phyloP scores from a whole-genome alignment of 805 yeast genomes.

The Blastobotrys americana region DNA sequence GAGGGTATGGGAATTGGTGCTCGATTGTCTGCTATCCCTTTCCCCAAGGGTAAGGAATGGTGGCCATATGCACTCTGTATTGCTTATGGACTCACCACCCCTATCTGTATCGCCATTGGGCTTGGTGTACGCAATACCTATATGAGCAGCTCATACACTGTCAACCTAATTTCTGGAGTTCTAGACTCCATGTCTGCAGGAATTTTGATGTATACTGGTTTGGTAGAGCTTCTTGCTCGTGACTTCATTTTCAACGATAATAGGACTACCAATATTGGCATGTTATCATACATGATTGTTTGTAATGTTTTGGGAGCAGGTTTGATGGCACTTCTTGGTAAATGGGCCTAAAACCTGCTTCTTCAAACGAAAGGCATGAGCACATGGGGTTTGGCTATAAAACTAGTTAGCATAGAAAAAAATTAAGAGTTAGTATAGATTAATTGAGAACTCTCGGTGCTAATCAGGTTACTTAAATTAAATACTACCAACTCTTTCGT shows the following conservation, averaged over 20 bases:
- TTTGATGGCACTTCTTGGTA: constrained; percentile 66
- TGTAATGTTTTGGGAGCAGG: constrained; percentile 52
- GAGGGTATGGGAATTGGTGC: constrained; percentile 78
- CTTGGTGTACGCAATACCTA: constrained; percentile 59
- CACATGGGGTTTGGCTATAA: too few species aligned
- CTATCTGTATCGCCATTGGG: constrained; percentile 66
- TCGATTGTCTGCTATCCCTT: constrained; percentile 51
- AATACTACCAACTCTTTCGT: too few species aligned
- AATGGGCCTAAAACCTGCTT: constrained; percentile 65
- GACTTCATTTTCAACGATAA: constrained; percentile 50
- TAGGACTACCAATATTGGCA: constrained; percentile 36
- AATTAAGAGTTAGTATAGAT: too few species aligned
- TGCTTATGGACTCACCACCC: constrained; percentile 56
- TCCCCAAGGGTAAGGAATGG: constrained; percentile 42
- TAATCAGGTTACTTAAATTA: too few species aligned
- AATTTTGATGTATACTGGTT: constrained; percentile 60
- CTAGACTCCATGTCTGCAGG: constrained; percentile 69
- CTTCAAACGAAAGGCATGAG: too few species aligned
- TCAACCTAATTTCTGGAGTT: constrained; percentile 53
- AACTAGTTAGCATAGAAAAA: too few species aligned
- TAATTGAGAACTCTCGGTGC: too few species aligned
- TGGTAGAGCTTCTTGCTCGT: constrained; percentile 69
- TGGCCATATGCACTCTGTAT: constrained; percentile 46
- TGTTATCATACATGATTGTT: constrained; percentile 36
- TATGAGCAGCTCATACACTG: constrained; percentile 45